phyloP scores from a whole-genome alignment of 331 rosid genomes.

The Phaseolus coccineus region DNA sequence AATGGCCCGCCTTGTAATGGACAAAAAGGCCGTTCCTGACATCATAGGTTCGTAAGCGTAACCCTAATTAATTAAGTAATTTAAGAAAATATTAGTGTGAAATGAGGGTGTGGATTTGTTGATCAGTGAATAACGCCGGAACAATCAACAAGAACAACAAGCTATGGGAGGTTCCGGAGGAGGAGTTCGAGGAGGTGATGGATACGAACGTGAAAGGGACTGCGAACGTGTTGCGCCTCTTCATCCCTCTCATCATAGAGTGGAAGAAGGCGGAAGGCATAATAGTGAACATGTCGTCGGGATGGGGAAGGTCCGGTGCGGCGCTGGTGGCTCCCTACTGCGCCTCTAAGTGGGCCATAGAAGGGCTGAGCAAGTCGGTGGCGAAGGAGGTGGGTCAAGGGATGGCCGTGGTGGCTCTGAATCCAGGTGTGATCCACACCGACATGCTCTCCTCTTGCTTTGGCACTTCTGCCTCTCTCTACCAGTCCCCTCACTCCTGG shows the following conservation, averaged over 20 bases:
- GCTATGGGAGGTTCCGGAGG: slow-evolving; percentile 84
- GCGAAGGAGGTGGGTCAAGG: slow-evolving; percentile 86
- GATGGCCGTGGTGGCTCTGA: slow-evolving; percentile 83
- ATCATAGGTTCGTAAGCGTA: slow-evolving; percentile 52
- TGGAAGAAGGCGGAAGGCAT: slow-evolving; percentile 56
- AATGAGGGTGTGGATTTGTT: too few relatives aligned
- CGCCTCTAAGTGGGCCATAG: slow-evolving; percentile 95
- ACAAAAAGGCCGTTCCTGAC: slow-evolving; percentile 69
- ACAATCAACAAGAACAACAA: slow-evolving; percentile 79
- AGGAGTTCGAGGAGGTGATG: slow-evolving; percentile 74
- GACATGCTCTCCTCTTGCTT: slow-evolving; percentile 94
- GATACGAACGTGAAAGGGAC: slow-evolving; percentile 87
- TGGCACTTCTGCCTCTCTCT: slow-evolving; percentile 66
- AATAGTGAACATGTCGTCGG: slow-evolving; percentile 90
- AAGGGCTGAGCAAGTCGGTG: slow-evolving; percentile 78
- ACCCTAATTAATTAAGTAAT: not conserved
- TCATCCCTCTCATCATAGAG: slow-evolving; percentile 72
- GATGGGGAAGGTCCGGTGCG: slow-evolving; percentile 98
- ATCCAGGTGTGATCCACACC: slow-evolving; percentile 82
- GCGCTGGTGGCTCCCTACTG: slow-evolving; percentile 94
- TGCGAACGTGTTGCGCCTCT: slow-evolving; percentile 79
- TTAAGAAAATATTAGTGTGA: too few relatives aligned
- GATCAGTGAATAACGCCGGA: slow-evolving; percentile 83
- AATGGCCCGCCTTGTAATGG: slow-evolving; percentile 64
- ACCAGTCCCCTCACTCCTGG: slow-evolving; percentile 82